Base-by-base conservation (phyloP, 2,329 filamentous ascomycete genomes). In the Exophiala lecanii-corni region DNA sequence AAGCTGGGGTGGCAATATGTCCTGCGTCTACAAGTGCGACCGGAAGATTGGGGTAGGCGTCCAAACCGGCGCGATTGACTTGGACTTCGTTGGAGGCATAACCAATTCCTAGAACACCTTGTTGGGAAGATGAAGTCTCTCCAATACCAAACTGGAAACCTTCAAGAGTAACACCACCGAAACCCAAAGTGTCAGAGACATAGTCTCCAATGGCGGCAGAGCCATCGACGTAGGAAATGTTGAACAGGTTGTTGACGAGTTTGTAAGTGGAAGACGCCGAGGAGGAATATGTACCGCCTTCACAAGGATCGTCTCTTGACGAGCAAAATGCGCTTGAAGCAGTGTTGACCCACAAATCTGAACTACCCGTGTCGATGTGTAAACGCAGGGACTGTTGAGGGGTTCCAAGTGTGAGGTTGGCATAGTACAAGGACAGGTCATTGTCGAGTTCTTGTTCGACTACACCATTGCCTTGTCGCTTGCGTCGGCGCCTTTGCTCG, bases 141-240 rank as follows among this genome's bases (percentile, higher is more conserved):
- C 78, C 79, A 47, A 81, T 67, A 20, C 77, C 78, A 51, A 82
- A 79, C 53, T 81, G 75, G 51, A 81, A 69, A 33, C 68, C 60
- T 2, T 68, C 55, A 21, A 82, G 51, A 0, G 60, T 68, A 9
- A 68, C 59, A 17, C 68, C 72, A 17, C 74, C 76, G 34, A 83
- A 68, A 23, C 55, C 51, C 30, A 78, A 63, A 0, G 74, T 83
- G 59, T 96, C 89, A 3, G 76, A 81, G 2, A 79, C 86, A 61
- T 94, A 95, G 63, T 92, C 85, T 23, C 89, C 89, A 1, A 68
- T 62, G 1, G 88, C 85, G 4, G 81, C 79, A 0, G 85, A 85
- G 34, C 86, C 86, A 64, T 95, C 89, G 30, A 85, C 83, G 54
- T 95, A 95, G 1, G 81, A 81, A 51, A 95, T 94, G 66, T 91